These are phyloP conservation scores for Cladosporium sp. DNA, from an alignment of 2,329 filamentous ascomycete species.

Conservation along the genomic window DNA sequence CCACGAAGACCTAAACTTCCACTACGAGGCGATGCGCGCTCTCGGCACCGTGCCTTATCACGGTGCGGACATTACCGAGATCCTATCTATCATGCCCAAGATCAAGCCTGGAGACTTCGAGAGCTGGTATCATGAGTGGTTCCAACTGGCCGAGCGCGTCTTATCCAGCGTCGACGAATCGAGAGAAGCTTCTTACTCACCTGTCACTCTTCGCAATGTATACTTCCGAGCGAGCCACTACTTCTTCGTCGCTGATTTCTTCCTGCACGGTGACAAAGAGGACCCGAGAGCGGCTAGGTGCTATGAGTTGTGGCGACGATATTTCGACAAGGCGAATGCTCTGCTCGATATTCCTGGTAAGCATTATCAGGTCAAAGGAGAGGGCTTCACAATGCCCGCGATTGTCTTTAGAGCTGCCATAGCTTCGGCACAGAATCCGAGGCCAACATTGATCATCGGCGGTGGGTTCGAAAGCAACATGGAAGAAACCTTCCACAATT, in stretches of 20 bases:
- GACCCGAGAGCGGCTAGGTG: constrained; percentile 38
- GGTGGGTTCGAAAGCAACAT: constrained; percentile 30
- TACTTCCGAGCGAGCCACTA: constrained; percentile 40
- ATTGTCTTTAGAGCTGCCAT: constrained; percentile 13
- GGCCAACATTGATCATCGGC: constrained; percentile 23
- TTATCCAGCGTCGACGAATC: constrained; percentile 16
- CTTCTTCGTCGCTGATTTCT: constrained; percentile 43
- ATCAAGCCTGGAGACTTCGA: constrained; percentile 15
- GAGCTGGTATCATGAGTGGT: constrained; percentile 15
- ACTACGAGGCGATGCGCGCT: constrained; percentile 15
- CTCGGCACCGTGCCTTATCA: constrained; percentile 11
- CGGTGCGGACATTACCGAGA: constrained; percentile 12
- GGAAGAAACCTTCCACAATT: constrained; percentile 28
- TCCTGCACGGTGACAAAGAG: constrained; percentile 38
- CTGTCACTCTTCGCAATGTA: constrained; percentile 7
- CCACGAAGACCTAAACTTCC: constrained; percentile 15
- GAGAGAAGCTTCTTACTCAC: background rate
- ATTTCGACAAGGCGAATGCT: constrained; percentile 39
- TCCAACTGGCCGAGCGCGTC: constrained; percentile 8
- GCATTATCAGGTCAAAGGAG: constrained; percentile 2
- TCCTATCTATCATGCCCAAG: constrained; percentile 6
- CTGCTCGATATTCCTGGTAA: constrained; percentile 29
- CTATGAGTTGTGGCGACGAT: constrained; percentile 34
- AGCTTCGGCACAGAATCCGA: constrained; percentile 1
- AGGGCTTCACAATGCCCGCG: constrained; percentile 10